These are phyloP conservation scores for Trametes versicolor DNA, from an alignment of 1,284 basidiomycete species.

Conservation along the genomic window DNA sequence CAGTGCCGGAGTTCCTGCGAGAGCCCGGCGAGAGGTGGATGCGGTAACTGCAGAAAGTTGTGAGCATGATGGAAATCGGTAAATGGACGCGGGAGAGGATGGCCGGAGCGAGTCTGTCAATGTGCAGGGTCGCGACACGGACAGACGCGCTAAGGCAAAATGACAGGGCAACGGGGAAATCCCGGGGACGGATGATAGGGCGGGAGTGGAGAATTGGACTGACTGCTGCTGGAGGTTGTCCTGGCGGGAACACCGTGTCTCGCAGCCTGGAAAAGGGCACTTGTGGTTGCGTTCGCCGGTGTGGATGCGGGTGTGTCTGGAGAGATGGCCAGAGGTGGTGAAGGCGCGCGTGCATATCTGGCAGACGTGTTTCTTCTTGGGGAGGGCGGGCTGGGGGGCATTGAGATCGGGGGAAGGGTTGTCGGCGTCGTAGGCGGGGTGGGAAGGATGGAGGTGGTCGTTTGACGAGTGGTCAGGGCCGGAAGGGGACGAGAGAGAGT, in stretches of 20 bases:
- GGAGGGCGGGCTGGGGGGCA: constrained; percentile 15
- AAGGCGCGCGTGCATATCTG: constrained; percentile 64
- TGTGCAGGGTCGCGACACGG: constrained; percentile 13
- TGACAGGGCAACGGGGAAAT: constrained; percentile 14
- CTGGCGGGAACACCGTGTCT: constrained; percentile 81
- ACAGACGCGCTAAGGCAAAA: constrained; percentile 7
- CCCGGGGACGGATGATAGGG: neutral
- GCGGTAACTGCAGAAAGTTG: constrained; percentile 59
- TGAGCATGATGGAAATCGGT: constrained; percentile 10
- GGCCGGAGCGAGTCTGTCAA: constrained; percentile 1
- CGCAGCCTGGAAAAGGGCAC: constrained; percentile 85
- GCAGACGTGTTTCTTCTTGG: constrained; percentile 56
- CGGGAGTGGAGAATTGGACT: constrained; percentile 46
- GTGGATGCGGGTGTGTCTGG: constrained; percentile 83
- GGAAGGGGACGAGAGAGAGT: constrained; percentile 7
- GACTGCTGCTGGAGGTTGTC: constrained; percentile 88
- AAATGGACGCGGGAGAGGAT: constrained; percentile 1
- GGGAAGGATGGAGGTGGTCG: constrained; percentile 25
- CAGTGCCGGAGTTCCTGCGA: constrained; percentile 61
- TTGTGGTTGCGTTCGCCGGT: constrained; percentile 86
- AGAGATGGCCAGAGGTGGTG: constrained; percentile 86
- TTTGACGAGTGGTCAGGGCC: constrained; percentile 20
- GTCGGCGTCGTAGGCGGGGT: constrained; percentile 22
- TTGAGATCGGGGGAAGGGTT: constrained; percentile 14
- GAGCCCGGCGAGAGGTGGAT: constrained; percentile 80